Evolutionary conservation across 2,329 filamentous ascomycete genomes (phyloP).

Genomic region (Lachnellula arida): DNA sequence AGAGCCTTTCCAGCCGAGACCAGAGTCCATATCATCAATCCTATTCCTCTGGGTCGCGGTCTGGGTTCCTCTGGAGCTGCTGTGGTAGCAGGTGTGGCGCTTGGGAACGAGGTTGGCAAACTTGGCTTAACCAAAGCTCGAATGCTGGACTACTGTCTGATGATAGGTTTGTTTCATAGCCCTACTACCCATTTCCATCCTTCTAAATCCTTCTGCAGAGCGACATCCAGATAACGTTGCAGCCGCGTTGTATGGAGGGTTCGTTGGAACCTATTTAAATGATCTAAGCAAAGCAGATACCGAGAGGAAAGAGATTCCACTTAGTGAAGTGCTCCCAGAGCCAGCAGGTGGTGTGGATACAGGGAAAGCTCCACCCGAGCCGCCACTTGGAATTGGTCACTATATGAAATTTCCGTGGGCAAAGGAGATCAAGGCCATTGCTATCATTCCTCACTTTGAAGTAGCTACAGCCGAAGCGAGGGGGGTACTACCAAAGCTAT

Average conservation of each 20-base stretch:
- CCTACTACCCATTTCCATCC: not conserved
- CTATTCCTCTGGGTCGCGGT: constrained; percentile 87
- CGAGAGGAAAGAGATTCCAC: constrained; percentile 85
- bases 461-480: constrained; percentile 91
- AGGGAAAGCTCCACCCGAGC: constrained; percentile 77
- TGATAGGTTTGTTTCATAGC: constrained; percentile 65
- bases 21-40: constrained; percentile 91
- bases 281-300: constrained; percentile 86
- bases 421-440: constrained; percentile 91
- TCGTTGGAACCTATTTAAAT: constrained; percentile 94
- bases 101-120: constrained; percentile 83
- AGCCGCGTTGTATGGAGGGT: constrained; percentile 90
- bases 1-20: constrained; percentile 80
- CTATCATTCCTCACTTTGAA: constrained; percentile 93
- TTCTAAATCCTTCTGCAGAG: constrained; percentile 42
- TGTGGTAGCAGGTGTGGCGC: constrained; percentile 89
- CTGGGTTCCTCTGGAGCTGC: constrained; percentile 94
- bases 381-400: constrained; percentile 89
- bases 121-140: constrained; percentile 73
- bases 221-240: constrained; percentile 93
- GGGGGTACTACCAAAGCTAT: constrained; percentile 74
- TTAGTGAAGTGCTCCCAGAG: constrained; percentile 86
- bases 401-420: constrained; percentile 96
- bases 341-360: constrained; percentile 91
- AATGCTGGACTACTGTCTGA: constrained; percentile 91